Conservation (phyloP, 495 filamentous ascomycete species). For the Ramalina peruviana region DNA sequence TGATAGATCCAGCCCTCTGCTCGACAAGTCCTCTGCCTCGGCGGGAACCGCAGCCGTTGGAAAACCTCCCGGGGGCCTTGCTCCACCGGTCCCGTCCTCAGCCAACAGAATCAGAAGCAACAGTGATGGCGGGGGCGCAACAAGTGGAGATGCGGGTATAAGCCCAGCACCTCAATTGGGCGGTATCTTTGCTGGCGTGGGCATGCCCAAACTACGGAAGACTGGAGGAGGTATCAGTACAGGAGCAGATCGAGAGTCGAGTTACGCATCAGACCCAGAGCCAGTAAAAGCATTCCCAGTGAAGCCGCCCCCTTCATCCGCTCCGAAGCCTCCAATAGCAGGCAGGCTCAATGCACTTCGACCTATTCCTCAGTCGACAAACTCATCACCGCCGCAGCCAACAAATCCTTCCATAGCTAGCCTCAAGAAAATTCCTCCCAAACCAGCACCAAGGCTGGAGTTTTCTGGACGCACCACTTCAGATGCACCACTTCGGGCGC, state of each 20-base stretch:
- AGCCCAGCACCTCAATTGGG: slow-evolving; percentile 65
- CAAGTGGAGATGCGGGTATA: slow-evolving; percentile 22
- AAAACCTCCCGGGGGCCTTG: slow-evolving; percentile 51
- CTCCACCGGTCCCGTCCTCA: slow-evolving; percentile 55
- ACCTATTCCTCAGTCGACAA: slow-evolving; percentile 43
- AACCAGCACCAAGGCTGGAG: slow-evolving; percentile 37
- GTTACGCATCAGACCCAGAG: slow-evolving; percentile 72
- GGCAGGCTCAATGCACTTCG: slow-evolving; percentile 22
- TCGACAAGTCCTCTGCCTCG: slow-evolving; percentile 41
- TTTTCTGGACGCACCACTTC: slow-evolving; percentile 25
- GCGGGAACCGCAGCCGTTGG: slow-evolving; percentile 43
- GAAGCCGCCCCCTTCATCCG: slow-evolving; percentile 42
- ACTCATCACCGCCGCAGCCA: slow-evolving; percentile 34
- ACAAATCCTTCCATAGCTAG: slow-evolving; percentile 45
- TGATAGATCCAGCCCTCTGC: slow-evolving; percentile 74
- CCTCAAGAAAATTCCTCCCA: slow-evolving; percentile 42
- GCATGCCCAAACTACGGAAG: slow-evolving; percentile 89
- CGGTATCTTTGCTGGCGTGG: slow-evolving; percentile 72
- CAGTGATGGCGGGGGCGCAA: slow-evolving; percentile 51
- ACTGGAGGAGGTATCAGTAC: slow-evolving; percentile 82
- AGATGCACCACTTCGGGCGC: slow-evolving; percentile 44
- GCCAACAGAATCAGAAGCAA: slow-evolving; percentile 63
- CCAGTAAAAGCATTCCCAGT: slow-evolving; percentile 44
- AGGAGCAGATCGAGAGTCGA: slow-evolving; percentile 61
- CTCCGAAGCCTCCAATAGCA: slow-evolving; percentile 33